These are phyloP conservation scores for Bacidia rubella DNA, from an alignment of 495 filamentous ascomycete genomes.

Conservation along the genomic window DNA sequence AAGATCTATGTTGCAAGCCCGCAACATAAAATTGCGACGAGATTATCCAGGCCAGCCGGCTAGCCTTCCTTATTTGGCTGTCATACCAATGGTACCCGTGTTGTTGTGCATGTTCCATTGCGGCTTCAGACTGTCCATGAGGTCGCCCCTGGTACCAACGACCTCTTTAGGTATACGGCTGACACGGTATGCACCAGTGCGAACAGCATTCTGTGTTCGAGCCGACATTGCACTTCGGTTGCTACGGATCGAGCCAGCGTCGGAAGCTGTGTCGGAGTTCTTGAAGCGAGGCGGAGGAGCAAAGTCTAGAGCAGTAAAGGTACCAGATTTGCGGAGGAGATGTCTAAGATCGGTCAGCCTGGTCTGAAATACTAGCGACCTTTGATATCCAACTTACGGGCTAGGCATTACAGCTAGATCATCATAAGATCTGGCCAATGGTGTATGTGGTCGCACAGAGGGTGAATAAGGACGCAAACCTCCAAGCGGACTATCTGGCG, in stretches of 20 bases:
- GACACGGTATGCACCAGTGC: constrained; percentile 78
- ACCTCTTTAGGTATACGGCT: constrained; percentile 71
- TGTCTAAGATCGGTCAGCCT: constrained; percentile 41
- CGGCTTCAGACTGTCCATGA: constrained; percentile 59
- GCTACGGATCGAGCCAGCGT: constrained; percentile 82
- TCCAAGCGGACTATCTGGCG: constrained; percentile 69
- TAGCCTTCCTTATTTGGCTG: background rate
- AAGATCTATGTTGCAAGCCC: background rate
- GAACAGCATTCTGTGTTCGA: constrained; percentile 59
- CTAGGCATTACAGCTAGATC: constrained; percentile 76
- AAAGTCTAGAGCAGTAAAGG: constrained; percentile 86
- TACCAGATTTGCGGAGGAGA: constrained; percentile 72
- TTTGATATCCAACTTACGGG: constrained; percentile 53
- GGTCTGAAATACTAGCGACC: background rate
- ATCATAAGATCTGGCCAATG: constrained; percentile 70
- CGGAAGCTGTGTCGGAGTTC: constrained; percentile 56
- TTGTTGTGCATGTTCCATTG: constrained; percentile 50
- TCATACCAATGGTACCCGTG: constrained; percentile 5
- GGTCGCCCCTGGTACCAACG: constrained; percentile 67
- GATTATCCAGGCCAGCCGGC: background rate
- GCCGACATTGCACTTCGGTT: constrained; percentile 66
- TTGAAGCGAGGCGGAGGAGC: constrained; percentile 82
- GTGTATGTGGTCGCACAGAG: constrained; percentile 53
- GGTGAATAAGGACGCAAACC: constrained; percentile 62
- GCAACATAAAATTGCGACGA: background rate